Percentiles rank a stretch among this genome's conserved stretches.
These are phyloP conservation scores for Globisporangium megalacanthum DNA, from an alignment of 352 stramenopile genomes.

Conservation along the genomic window DNA sequence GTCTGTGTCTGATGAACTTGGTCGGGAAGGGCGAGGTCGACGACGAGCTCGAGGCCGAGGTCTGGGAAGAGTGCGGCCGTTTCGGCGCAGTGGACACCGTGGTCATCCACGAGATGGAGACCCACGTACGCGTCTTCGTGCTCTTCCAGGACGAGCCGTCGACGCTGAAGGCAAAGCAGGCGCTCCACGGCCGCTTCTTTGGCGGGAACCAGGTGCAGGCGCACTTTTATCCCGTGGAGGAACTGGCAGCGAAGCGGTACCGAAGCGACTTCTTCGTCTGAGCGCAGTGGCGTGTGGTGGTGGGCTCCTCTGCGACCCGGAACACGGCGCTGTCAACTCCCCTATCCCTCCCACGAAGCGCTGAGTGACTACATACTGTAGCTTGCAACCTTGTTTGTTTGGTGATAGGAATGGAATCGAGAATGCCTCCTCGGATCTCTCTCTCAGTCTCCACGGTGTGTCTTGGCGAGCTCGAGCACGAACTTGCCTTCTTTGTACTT, in stretches of 20 bases:
- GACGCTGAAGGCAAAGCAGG: conserved; percentile 42
- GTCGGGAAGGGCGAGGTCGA: conserved; percentile 68
- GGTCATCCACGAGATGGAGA: conserved; percentile 49
- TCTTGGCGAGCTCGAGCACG: conserved; percentile 95
- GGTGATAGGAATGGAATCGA: too few relatives aligned
- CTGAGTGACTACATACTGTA: background rate
- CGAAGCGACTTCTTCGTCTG: conserved; percentile 44
- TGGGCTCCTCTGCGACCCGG: background rate
- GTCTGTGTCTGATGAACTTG: conserved; percentile 69
- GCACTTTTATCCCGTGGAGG: conserved; percentile 45
- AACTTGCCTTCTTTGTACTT: conserved; percentile 98
- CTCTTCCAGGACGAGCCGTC: conserved; percentile 46
- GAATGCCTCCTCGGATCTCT: background rate
- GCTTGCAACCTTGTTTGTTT: background rate
- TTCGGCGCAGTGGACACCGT: conserved; percentile 55
- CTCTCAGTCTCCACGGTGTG: conserved; percentile 31
- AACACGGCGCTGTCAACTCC: too few relatives aligned
- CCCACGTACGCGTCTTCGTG: conserved; percentile 79
- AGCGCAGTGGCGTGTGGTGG: conserved; percentile 2
- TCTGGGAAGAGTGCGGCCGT: conserved; percentile 56
- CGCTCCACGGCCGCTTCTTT: conserved; percentile 72
- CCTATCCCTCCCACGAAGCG: background rate
- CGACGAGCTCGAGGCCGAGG: conserved; percentile 61
- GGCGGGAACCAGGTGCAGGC: conserved; percentile 69
- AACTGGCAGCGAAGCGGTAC: conserved; percentile 43